Conservation (phyloP, 441 rosid species). For the Brassica hybrid region DNA sequence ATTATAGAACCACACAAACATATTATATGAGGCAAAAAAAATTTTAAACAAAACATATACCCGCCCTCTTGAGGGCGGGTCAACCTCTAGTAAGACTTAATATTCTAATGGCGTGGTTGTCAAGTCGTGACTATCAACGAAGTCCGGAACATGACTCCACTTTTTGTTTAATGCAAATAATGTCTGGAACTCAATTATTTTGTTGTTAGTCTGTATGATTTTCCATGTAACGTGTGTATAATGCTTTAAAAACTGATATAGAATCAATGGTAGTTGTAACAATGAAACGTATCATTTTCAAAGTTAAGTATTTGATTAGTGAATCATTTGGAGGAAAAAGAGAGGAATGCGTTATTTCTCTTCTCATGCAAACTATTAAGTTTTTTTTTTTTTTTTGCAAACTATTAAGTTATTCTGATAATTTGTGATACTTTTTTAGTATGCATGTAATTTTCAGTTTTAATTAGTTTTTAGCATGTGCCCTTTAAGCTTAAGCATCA, state of each 20-base stretch:
- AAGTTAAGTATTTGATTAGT: not conserved
- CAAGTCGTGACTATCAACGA: slow-evolving; percentile 30
- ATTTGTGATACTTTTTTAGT: not conserved
- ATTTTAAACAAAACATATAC: no score
- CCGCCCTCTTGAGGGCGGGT: no score
- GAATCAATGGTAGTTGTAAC: not conserved
- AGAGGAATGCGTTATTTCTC: not conserved
- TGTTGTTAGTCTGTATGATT: not conserved
- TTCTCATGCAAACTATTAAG: not conserved
- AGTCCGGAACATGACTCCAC: slow-evolving; percentile 26
- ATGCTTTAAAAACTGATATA: not conserved
- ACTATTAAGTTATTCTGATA: not conserved
- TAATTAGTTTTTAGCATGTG: not conserved
- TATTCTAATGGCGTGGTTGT: slow-evolving; percentile 10
- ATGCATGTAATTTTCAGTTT: not conserved
- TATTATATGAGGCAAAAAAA: not conserved
- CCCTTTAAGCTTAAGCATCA: not conserved
- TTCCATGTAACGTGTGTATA: not conserved
- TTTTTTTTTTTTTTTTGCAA: no score
- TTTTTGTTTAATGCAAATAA: slow-evolving; percentile 21
- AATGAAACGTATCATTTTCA: not conserved
- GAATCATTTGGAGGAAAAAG: not conserved
- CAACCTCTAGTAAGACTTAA: not conserved
- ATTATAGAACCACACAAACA: no score
- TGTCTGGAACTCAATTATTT: slow-evolving; percentile 25